Evolutionary conservation across 306 rosid genomes (phyloP).

Genomic region (Dryas alaskensis): DNA sequence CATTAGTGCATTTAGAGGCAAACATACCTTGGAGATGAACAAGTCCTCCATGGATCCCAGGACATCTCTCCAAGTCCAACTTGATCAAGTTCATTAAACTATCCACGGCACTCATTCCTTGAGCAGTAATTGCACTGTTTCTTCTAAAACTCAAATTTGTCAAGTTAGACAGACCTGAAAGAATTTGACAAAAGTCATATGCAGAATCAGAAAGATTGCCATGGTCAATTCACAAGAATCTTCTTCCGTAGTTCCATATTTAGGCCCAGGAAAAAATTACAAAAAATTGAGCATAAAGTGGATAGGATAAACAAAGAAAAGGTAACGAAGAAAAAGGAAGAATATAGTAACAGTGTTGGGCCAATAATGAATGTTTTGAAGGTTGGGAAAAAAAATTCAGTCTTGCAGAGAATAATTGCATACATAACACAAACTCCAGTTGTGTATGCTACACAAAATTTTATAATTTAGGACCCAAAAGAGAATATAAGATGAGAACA

Average conservation of each 20-base stretch:
- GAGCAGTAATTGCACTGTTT: constrained; percentile 74
- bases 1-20: constrained; percentile 19
- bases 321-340: background rate
- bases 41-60: constrained; percentile 86
- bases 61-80: constrained; percentile 95
- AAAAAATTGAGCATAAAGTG: background rate
- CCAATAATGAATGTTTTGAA: background rate
- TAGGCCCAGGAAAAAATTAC: background rate
- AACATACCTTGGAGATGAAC: constrained; percentile 69
- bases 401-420: background rate
- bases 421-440: background rate
- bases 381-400: background rate
- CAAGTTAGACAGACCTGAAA: constrained; percentile 77
- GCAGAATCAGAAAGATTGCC: background rate
- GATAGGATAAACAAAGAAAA: background rate
- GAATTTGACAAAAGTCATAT: constrained; percentile 26
- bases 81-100: constrained; percentile 65
- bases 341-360: background rate
- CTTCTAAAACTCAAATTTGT: constrained; percentile 80
- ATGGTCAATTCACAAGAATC: constrained; percentile 1
- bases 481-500: background rate
- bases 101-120: constrained; percentile 72
- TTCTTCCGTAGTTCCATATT: background rate
- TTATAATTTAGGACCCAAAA: background rate
- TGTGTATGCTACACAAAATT: background rate